A percentile compares a stretch with the other conserved stretches of the same genome.
Evolutionary conservation across 2,329 filamentous ascomycete genomes (phyloP).

Genomic region (Neofusicoccum laricinum): DNA sequence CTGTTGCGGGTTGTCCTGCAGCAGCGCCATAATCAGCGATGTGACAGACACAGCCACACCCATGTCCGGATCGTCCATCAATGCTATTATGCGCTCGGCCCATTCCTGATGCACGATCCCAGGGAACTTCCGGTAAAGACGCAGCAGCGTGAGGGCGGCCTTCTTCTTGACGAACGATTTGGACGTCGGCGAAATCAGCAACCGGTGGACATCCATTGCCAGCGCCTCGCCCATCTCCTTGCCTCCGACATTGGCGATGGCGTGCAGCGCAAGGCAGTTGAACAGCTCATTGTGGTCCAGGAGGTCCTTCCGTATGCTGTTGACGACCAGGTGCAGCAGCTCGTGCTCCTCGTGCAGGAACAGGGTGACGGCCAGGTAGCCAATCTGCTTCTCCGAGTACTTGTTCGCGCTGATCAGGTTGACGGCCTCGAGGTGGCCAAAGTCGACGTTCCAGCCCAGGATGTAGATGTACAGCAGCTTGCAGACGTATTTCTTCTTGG

Average conservation of each 20-base stretch:
- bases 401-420: conserved; percentile 96
- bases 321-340: conserved; percentile 91
- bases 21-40: conserved; percentile 88
- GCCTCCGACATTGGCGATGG: conserved; percentile 95
- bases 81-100: conserved; percentile 96
- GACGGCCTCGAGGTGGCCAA: conserved; percentile 96
- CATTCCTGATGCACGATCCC: conserved; percentile 94
- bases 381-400: conserved; percentile 99
- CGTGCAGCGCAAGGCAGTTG: conserved; percentile 94
- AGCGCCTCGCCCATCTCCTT: conserved; percentile 96
- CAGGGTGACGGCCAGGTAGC: conserved; percentile 93
- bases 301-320: conserved; percentile 96
- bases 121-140: conserved; percentile 90
- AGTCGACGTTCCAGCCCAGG: conserved; percentile 97
- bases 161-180: conserved; percentile 99
- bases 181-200: conserved; percentile 92
- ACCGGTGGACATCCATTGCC: conserved; percentile 84
- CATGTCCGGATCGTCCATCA: conserved; percentile 95
- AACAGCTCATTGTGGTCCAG: conserved; percentile 94
- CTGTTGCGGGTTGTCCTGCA: conserved; percentile 89
- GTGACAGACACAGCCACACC: conserved; percentile 94
- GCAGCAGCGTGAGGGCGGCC: conserved; percentile 86
- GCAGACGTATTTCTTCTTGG: conserved; percentile 99
- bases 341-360: conserved; percentile 98
- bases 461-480: conserved; percentile 99